Percentiles rank a stretch among this genome's conserved stretches.
Conservation (phyloP, 225 moss, liverwort and hornwort species). For the Ulota crispa region DNA sequence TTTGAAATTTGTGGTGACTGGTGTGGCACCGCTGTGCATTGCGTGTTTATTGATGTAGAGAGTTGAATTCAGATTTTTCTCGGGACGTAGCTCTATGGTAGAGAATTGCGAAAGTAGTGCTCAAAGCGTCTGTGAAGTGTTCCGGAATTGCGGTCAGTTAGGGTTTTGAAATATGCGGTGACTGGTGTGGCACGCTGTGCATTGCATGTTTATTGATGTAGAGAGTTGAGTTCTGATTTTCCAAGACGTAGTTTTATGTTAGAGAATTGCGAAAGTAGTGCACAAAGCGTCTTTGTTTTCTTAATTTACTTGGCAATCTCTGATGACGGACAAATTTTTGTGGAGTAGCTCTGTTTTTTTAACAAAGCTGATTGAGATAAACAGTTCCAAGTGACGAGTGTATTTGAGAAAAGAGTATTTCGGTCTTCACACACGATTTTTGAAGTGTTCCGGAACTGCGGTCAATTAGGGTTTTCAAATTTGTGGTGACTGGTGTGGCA, state of each 20-base stretch:
- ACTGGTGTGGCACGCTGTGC: not conserved
- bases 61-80: not conserved
- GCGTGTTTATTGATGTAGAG: not conserved
- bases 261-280: not conserved
- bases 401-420: too few species aligned
- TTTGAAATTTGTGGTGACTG: not conserved
- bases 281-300: not conserved
- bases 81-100: not conserved
- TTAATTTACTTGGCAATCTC: not conserved
- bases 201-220: not conserved
- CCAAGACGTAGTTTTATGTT: not conserved
- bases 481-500: too few species aligned
- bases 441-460: not conserved
- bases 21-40: not conserved
- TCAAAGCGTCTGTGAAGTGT: too few species aligned
- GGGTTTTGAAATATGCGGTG: not conserved
- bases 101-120: not conserved
- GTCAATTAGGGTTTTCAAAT: not conserved
- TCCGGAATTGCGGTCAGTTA: not conserved
- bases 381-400: too few species aligned
- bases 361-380: too few species aligned
- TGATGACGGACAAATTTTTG: constrained; percentile 4
- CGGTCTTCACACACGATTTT: too few species aligned
- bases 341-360: not conserved
- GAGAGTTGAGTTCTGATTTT: not conserved